Base-by-base conservation (phyloP, 2,329 filamentous ascomycete genomes). In the Fusarium sp. region DNA sequence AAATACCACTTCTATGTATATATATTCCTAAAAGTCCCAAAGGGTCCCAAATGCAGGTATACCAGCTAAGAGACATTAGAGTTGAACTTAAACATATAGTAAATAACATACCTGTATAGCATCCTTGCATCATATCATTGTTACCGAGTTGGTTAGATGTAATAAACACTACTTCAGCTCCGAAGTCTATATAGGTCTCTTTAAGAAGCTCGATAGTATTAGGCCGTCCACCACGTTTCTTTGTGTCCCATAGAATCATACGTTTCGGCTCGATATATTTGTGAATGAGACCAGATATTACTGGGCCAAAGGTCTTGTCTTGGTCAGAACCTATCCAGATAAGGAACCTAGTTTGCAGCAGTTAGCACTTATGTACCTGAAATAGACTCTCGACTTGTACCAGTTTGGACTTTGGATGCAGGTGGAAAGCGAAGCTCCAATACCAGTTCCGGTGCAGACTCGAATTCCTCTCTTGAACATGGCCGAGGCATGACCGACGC, bases 231-330 rank as follows among this genome's bases (percentile, higher is more conserved):
- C 55, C 42, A 1, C 15, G 20, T 0, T 58, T 39, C 2, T 55
- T 58, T 1, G 55, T 55, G 15, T 58, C 55, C 55, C 49, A 58
- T 4, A 58, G 5, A 6, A 58, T 58, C 55, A 58, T 55, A 1
- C 49, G 11, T 1, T 55, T n/a, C 0, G 55, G 42, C 6, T 55
- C 42, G 4, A 58, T 55, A 1, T 58, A 15, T 0, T 42, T 38
- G 8, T 55, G 49, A 2, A 58, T 55, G 1, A 58, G 42, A 0
- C 23, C 17, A 2, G 55, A 34, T 14, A 58, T 58, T 5, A 34
- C 55, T 0, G 34, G 4, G 1, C 55, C 55, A 9, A 58, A 58
- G 0, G 55, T 58, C 1, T 55, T 32, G 1, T n/a, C 7, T 15
- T 58, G 55, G 7, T 58, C 34, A 23, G 55, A 55, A 0, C 55